Conservation (phyloP, 139 green algal genomes). For the Chlorella sp. region DNA sequence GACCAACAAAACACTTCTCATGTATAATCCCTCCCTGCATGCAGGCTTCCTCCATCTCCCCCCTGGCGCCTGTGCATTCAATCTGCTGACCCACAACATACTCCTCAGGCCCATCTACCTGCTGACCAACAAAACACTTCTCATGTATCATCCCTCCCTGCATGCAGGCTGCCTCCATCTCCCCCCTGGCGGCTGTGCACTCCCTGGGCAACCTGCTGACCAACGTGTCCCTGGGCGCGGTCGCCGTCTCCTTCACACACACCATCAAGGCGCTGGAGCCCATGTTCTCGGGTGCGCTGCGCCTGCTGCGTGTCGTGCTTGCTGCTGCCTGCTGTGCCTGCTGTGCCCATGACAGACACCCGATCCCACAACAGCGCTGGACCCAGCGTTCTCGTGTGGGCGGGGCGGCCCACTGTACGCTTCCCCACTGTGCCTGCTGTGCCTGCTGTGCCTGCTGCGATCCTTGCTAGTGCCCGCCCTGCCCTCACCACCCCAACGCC, state of each 20-base stretch:
- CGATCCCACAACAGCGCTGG: conserved; percentile 98
- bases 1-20: no score
- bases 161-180: conserved; percentile 53
- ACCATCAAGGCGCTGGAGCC: conserved; percentile 99
- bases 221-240: conserved; percentile 94
- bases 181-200: conserved; percentile 94
- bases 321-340: conserved; percentile 87
- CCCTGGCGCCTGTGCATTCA: background rate
- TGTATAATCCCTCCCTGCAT: no score
- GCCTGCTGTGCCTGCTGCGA: background rate
- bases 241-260: conserved; percentile 99
- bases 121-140: background rate
- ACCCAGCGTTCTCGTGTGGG: conserved; percentile 88
- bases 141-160: background rate
- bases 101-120: background rate
- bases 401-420: no score
- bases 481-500: no score
- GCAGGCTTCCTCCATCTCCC: no score
- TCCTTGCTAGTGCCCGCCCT: no score
- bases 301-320: no score
- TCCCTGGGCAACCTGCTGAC: conserved; percentile 97
- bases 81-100: background rate
- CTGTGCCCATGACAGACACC: conserved; percentile 89
- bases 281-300: conserved; percentile 81
- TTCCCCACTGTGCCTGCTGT: no score